phyloP scores from a whole-genome alignment of 139 green algal species.

The Diplosphaera chodatii region DNA sequence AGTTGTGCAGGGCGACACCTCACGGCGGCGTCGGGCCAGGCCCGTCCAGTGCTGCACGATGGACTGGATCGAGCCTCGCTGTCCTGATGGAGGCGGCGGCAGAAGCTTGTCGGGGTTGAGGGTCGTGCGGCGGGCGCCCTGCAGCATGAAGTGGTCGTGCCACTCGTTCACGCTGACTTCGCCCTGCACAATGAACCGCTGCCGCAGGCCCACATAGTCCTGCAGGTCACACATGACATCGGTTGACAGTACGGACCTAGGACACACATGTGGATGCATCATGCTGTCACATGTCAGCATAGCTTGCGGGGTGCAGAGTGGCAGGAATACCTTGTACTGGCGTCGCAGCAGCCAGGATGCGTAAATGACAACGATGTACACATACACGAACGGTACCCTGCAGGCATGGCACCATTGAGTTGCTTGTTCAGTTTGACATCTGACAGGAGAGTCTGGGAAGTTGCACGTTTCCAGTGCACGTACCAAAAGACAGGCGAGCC shows the following conservation, averaged over 20 bases:
- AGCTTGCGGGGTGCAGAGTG: too few species aligned
- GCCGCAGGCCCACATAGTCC: slow-evolving; percentile 18
- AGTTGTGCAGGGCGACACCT: too few species aligned
- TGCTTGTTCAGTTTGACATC: too few species aligned
- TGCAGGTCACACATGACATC: not conserved
- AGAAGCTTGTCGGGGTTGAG: not conserved
- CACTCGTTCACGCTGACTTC: slow-evolving; percentile 20
- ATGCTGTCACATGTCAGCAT: too few species aligned
- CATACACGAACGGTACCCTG: slow-evolving; percentile 21
- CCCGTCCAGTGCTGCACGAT: too few species aligned
- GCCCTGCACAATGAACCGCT: slow-evolving; percentile 15
- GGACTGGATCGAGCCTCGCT: not conserved
- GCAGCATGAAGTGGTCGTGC: slow-evolving; percentile 18
- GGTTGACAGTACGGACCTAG: too few species aligned
- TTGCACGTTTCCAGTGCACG: too few species aligned
- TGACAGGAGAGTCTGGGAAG: too few species aligned
- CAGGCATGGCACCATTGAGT: not conserved
- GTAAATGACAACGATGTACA: slow-evolving; percentile 13
- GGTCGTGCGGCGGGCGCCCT: not conserved
- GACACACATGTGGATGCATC: too few species aligned
- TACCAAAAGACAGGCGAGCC: not conserved
- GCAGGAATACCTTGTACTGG: slow-evolving; percentile 14
- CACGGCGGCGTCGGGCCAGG: too few species aligned
- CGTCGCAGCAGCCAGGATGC: slow-evolving; percentile 17
- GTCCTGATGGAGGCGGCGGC: not conserved